phyloP scores from a whole-genome alignment of 495 filamentous ascomycete genomes.

The Sordaria brevicollis region DNA sequence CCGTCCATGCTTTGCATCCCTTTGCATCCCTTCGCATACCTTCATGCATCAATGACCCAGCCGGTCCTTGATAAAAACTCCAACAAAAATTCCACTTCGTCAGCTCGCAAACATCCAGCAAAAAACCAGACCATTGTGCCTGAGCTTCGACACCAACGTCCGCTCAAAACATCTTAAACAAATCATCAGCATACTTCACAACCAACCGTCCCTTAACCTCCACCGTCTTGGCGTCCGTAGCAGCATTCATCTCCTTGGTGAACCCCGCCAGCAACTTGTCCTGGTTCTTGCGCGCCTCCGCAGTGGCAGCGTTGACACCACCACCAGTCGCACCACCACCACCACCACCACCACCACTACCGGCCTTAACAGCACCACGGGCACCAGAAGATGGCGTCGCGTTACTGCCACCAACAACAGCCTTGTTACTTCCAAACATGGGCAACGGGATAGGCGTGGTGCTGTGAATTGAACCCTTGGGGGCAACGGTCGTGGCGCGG shows the following conservation, averaged over 20 bases:
- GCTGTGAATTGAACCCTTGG: rapidly evolving
- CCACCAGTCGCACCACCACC: not conserved
- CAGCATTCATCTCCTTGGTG: slow-evolving; percentile 9
- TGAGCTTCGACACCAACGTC: not conserved
- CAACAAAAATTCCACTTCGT: no score
- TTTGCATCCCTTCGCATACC: no score
- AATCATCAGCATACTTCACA: slow-evolving; percentile 15
- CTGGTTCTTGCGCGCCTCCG: slow-evolving; percentile 8
- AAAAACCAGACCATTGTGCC: no score
- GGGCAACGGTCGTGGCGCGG: not conserved
- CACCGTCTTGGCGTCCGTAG: slow-evolving; percentile 6
- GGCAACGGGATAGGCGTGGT: not conserved
- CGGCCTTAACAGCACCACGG: not conserved
- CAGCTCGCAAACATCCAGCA: no score
- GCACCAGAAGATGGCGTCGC: not conserved
- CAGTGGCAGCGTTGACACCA: not conserved
- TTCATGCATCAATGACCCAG: not conserved
- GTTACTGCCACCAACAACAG: not conserved
- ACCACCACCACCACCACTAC: not conserved
- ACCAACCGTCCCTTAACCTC: slow-evolving; percentile 6
- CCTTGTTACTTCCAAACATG: not conserved
- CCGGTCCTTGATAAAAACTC: not conserved
- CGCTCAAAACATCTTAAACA: slow-evolving; percentile 10
- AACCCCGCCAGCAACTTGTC: slow-evolving; percentile 9
- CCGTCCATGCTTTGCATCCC: no score